phyloP scores from a whole-genome alignment of 768 basidiomycete genomes.

The Pleurotus tuoliensis region DNA sequence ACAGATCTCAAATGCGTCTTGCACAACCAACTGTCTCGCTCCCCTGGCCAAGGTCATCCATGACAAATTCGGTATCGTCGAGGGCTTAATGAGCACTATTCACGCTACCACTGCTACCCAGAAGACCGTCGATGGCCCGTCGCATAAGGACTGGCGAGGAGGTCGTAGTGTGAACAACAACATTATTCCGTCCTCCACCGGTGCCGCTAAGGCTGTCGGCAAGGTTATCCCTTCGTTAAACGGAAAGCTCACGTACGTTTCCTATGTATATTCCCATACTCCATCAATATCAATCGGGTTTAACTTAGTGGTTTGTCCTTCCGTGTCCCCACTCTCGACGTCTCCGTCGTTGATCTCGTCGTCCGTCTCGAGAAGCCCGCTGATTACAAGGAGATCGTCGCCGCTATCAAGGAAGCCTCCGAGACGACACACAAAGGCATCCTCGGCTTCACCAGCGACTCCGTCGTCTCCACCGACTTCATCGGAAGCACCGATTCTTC shows the following conservation, averaged over 20 bases:
- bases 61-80: conserved; percentile 94
- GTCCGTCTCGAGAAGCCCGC: conserved; percentile 86
- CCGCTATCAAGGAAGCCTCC: conserved; percentile 74
- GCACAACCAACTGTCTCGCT: conserved; percentile 99
- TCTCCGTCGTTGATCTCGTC: conserved; percentile 97
- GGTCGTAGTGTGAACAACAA: conserved; percentile 95
- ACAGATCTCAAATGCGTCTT: conserved; percentile 96
- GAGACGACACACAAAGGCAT: conserved; percentile 68
- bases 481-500: conserved; percentile 74
- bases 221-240: conserved; percentile 96
- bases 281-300: not conserved
- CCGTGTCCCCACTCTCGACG: conserved; percentile 95
- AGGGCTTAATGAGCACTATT: conserved; percentile 98
- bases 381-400: conserved; percentile 89
- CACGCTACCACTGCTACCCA: conserved; percentile 96
- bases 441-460: conserved; percentile 89
- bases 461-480: conserved; percentile 93
- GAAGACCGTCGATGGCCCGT: conserved; percentile 93
- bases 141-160: conserved; percentile 95
- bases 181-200: conserved; percentile 99
- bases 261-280: too few species aligned
- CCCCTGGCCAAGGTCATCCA: conserved; percentile 97
- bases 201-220: conserved; percentile 99
- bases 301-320: conserved; percentile 78
- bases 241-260: conserved; percentile 90